Base-by-base conservation (phyloP, 2,329 filamentous ascomycete genomes). In the Pseudophaeomoniella oleicola region DNA sequence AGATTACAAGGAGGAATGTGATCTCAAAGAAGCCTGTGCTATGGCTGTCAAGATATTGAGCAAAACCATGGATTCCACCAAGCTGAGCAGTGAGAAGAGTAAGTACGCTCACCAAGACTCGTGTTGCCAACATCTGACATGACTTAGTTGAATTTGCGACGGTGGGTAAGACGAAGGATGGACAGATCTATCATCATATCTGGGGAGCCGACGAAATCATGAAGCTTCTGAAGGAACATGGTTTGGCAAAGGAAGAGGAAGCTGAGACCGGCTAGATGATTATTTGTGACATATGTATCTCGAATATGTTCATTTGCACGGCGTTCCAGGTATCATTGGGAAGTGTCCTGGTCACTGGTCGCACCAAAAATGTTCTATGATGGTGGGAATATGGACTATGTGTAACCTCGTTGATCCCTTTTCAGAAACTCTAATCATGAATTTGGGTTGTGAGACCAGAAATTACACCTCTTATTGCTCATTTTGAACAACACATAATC, bases 11-110 rank as follows among this genome's bases (percentile, higher is more conserved):
- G 90, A 98, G 64, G 87, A 96, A 50, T 96, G 87, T 61, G 81
- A 84, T 47, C 62, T 98, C 55, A 84, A 94, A 67, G 90, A 98
- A 67, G 90, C 92, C 3, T 98, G 90, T 58, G 86, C 81, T 37
- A 81, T 94, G 71, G 90, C 90, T 9, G 90, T 98, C 58, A 98
- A 98, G 73, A 90, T 98, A 44, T 66, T 98, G 47, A 96, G 90
- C 73, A 98, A 98, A 78, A 98, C 90, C 4, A 98, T 98, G 92
- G 90, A 98, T 60, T 94, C 87, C 38, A 96, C 88, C 37, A 98
- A 94, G 71, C 66, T 98, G 56, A 94, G 86, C 69, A 94, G 86
- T 56, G 90, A 98, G 72, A 98, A 98, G 75, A 94, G 87, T 94
- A 66, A 61, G 83, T 69, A 6, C 16, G 14, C 30, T 12, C 18